Evolutionary conservation across 345 rosid genomes (phyloP), one percentile per base, ranked within the genome.

Genomic region (Salix exigua): DNA sequence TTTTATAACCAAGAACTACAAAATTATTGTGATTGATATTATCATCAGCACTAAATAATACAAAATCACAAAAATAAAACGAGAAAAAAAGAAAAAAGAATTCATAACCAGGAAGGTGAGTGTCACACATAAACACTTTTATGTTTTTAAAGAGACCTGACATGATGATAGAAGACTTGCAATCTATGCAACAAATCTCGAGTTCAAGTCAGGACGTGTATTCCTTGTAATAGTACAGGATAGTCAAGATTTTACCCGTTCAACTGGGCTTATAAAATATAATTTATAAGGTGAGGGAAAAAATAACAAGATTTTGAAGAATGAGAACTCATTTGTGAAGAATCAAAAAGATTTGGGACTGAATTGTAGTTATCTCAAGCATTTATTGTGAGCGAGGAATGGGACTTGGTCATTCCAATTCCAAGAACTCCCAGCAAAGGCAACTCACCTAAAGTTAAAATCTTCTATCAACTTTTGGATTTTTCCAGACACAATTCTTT

Each of bases 381-480:
- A n/a, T 21, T 2, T 13, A 46, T 38, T 25, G 23, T 67, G 14
- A 61, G 42, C 26, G 68, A 53, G 69, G 25, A 70, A 73, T 7
- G 64, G n/a, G 33, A 26, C 16, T 30, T 30, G 23, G 81, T 77
- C 19, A 68, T 58, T 64, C 73, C 71, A 73, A 68, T 58, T 64
- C 73, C 71, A 73, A 71, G 40, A 13, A 68, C 75, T 74, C 70
- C 62, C 71, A 40, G 30, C 73, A 51, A 76, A 79, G 73, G 72
- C 78, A 62, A 78, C 83, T 78, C 48, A 21, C 48, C 70, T 13
- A 71, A 81, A 82, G 75, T 75, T 72, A 72, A 66, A 67, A 75
- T 28, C 18, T 75, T 70, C 65, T 4, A 73, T 78, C 42, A 16
- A 68, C 63, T 71, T 83, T 76, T 77, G 80, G 31, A 46, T 31